Conservation (phyloP, 768 basidiomycete genomes). For the Candolleomyces aberdarensis region DNA sequence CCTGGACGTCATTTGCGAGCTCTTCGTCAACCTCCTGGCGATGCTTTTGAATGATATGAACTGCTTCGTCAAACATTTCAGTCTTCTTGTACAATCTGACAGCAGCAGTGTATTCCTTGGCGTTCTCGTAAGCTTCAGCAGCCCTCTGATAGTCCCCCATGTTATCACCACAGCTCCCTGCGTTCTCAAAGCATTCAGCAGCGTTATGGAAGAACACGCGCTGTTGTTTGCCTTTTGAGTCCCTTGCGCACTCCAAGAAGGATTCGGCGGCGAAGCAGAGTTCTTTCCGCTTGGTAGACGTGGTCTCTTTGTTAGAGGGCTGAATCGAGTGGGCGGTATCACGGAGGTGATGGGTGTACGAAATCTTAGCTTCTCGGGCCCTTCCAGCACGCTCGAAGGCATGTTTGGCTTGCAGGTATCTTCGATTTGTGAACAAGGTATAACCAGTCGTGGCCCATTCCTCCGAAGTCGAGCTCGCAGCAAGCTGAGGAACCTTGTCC, state of each 20-base stretch:
- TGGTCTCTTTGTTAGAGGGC: neutral
- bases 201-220: slow-evolving; percentile 6
- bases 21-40: slow-evolving; percentile 24
- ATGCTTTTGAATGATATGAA: slow-evolving; percentile 38
- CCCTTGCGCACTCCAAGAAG: slow-evolving; percentile 3
- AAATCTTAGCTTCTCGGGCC: too few relatives aligned
- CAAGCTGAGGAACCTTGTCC: too few relatives aligned
- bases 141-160: slow-evolving; percentile 42
- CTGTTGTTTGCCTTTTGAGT: neutral
- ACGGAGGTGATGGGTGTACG: too few relatives aligned
- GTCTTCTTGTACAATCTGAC: slow-evolving; percentile 14
- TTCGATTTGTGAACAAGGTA: too few relatives aligned
- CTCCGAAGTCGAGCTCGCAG: too few relatives aligned
- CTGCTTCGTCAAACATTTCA: slow-evolving; percentile 47
- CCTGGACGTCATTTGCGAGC: slow-evolving; percentile 35
- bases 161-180: slow-evolving; percentile 41
- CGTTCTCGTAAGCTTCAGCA: slow-evolving; percentile 19
- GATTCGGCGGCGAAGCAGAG: slow-evolving; percentile 20
- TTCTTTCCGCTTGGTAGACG: neutral
- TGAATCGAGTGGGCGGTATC: neutral
- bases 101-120: slow-evolving; percentile 6
- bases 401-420: too few relatives aligned
- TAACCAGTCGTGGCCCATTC: too few relatives aligned
- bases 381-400: too few relatives aligned
- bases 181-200: slow-evolving; percentile 44